Conservation (phyloP, 345 rosid species). For the Arabidopsis suecica region DNA sequence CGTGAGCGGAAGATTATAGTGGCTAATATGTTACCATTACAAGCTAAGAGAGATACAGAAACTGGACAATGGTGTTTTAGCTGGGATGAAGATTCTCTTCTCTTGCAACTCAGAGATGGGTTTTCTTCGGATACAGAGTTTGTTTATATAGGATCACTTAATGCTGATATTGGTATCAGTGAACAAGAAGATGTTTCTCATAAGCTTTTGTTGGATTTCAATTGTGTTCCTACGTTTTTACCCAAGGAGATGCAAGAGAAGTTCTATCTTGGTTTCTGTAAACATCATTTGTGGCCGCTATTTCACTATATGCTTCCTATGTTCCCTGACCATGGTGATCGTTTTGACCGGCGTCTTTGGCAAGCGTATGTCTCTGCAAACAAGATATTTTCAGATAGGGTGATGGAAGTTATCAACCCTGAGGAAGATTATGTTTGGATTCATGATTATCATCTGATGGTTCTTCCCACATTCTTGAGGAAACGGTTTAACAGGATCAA, state of each 20-base stretch:
- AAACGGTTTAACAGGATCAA: conserved; percentile 67
- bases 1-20: conserved; percentile 63
- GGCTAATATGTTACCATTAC: conserved; percentile 62
- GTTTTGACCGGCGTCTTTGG: conserved; percentile 77
- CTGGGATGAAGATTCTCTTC: conserved; percentile 66
- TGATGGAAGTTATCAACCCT: conserved; percentile 80
- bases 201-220: conserved; percentile 62
- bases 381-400: conserved; percentile 79
- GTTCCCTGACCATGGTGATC: conserved; percentile 80
- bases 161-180: conserved; percentile 56
- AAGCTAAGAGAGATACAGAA: conserved; percentile 51
- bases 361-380: conserved; percentile 82
- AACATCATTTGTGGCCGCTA: conserved; percentile 81
- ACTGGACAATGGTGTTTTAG: conserved; percentile 66
- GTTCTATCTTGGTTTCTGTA: conserved; percentile 77
- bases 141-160: conserved; percentile 72
- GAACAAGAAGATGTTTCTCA: conserved; percentile 81
- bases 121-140: conserved; percentile 65
- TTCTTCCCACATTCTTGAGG: conserved; percentile 84
- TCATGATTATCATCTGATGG: conserved; percentile 85
- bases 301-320: conserved; percentile 88
- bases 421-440: conserved; percentile 83
- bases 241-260: conserved; percentile 67
- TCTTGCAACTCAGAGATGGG: conserved; percentile 67
- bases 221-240: conserved; percentile 75